These are phyloP conservation scores for Candida pseudoglaebosa DNA, from an alignment of 805 yeast species.

Conservation along the genomic window DNA sequence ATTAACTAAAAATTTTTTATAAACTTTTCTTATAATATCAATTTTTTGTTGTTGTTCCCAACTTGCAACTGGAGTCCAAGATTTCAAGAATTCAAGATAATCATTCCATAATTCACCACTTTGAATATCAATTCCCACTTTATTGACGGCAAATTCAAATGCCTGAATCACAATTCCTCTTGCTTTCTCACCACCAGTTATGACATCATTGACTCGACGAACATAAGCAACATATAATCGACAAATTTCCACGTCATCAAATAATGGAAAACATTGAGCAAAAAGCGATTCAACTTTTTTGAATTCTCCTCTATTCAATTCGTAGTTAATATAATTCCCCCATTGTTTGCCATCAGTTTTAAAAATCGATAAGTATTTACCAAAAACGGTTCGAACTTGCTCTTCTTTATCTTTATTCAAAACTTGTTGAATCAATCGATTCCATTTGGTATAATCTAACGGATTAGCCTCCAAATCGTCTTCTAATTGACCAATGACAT, in stretches of 20 bases:
- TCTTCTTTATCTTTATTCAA: slow-evolving; percentile 53
- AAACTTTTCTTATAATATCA: slow-evolving; percentile 71
- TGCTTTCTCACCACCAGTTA: slow-evolving; percentile 81
- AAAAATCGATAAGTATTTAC: slow-evolving; percentile 58
- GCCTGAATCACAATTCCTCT: slow-evolving; percentile 72
- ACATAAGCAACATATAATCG: slow-evolving; percentile 74
- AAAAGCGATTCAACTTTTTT: slow-evolving; percentile 64
- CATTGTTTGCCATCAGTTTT: slow-evolving; percentile 64
- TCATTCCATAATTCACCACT: slow-evolving; percentile 76
- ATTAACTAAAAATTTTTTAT: slow-evolving; percentile 63
- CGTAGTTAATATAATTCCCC: slow-evolving; percentile 66
- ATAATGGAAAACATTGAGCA: slow-evolving; percentile 55
- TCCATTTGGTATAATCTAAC: slow-evolving; percentile 54
- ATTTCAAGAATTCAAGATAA: slow-evolving; percentile 71
- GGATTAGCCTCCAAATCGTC: slow-evolving; percentile 52
- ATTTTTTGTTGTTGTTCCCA: slow-evolving; percentile 84
- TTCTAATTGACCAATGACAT: slow-evolving; percentile 56
- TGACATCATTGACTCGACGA: slow-evolving; percentile 61
- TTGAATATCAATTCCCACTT: slow-evolving; percentile 74
- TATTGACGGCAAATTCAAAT: slow-evolving; percentile 73
- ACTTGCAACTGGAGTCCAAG: slow-evolving; percentile 72
- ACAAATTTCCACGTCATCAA: slow-evolving; percentile 69
- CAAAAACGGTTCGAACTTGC: slow-evolving; percentile 55
- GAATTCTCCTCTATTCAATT: slow-evolving; percentile 61
- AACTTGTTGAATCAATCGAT: slow-evolving; percentile 48